Evolutionary conservation across 148 eudicot species (phyloP).

Genomic region (Spergularia marina): DNA sequence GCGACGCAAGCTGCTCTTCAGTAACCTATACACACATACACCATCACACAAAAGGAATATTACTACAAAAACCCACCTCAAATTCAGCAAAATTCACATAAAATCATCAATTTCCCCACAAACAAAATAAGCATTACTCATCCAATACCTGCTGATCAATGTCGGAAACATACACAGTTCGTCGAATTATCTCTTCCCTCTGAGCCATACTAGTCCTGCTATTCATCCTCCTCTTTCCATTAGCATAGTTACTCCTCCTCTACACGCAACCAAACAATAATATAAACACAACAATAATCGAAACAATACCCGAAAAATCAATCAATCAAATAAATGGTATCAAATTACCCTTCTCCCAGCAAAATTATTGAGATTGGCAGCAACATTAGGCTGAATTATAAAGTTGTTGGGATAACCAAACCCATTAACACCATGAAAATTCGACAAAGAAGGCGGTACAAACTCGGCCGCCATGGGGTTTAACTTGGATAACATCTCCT

Average conservation of each 20-base stretch:
- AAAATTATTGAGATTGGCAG: conserved; percentile 41
- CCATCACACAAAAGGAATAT: not conserved
- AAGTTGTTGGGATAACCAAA: conserved; percentile 43
- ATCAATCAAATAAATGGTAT: not conserved
- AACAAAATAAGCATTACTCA: not conserved
- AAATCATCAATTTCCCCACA: not conserved
- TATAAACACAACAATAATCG: not conserved
- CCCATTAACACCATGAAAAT: conserved; percentile 13
- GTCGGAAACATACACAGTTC: conserved; percentile 96
- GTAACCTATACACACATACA: conserved; percentile 55
- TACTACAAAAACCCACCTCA: conserved; percentile 10
- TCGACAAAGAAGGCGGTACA: conserved; percentile 52
- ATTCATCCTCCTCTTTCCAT: conserved; percentile 75
- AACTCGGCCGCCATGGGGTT: conserved; percentile 87
- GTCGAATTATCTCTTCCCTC: conserved; percentile 72
- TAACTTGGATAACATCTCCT: conserved; percentile 68
- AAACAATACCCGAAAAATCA: not conserved
- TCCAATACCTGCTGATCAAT: conserved; percentile 86
- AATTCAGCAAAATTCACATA: conserved; percentile 3
- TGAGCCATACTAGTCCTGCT: conserved; percentile 81
- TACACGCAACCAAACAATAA: conserved; percentile 24
- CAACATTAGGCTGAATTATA: conserved; percentile 36
- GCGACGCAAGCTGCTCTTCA: conserved; percentile 92
- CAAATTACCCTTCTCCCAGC: conserved; percentile 49
- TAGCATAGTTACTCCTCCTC: conserved; percentile 51